Percentiles rank a stretch among this genome's conserved stretches.
phyloP scores from a whole-genome alignment of 1,284 basidiomycete species.

The Boletellus deceptivus region DNA sequence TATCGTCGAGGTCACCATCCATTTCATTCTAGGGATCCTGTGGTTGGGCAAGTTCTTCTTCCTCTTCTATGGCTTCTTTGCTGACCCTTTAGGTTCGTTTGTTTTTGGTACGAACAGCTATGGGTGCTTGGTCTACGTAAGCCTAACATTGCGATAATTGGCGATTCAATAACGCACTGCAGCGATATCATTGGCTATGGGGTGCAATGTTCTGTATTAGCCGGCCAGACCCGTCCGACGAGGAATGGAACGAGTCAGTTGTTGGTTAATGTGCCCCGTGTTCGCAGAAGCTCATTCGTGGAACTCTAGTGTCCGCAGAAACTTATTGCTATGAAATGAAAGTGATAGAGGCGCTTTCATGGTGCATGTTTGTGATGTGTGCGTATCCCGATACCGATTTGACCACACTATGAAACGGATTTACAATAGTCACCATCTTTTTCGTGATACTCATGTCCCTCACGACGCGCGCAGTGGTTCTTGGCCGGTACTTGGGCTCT shows the following conservation, averaged over 20 bases:
- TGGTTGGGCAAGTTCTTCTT: constrained; percentile 59
- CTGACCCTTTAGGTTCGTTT: neutral
- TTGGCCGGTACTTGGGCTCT: constrained; percentile 35
- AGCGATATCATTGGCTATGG: constrained; percentile 67
- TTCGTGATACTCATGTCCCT: constrained; percentile 44
- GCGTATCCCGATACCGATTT: constrained; percentile 39
- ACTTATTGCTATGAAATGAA: constrained; percentile 76
- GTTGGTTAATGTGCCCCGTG: neutral
- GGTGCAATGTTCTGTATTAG: constrained; percentile 58
- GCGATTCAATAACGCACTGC: constrained; percentile 7
- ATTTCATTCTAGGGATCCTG: constrained; percentile 56
- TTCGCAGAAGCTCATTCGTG: constrained; percentile 4
- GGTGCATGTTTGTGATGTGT: constrained; percentile 65
- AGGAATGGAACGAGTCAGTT: constrained; percentile 54
- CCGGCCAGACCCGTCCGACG: constrained; percentile 46
- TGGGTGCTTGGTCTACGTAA: constrained; percentile 73
- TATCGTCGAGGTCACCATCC: constrained; percentile 51
- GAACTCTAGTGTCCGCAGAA: constrained; percentile 48
- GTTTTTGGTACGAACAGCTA: constrained; percentile 41
- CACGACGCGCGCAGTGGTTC: constrained; percentile 41
- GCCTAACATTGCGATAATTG: constrained; percentile 22
- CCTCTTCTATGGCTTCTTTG: neutral
- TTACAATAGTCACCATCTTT: constrained; percentile 40
- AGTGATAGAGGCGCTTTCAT: constrained; percentile 73
- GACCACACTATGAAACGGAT: constrained; percentile 36